phyloP scores from a whole-genome alignment of 2,329 filamentous ascomycete genomes.

The Colletotrichum sublineola region DNA sequence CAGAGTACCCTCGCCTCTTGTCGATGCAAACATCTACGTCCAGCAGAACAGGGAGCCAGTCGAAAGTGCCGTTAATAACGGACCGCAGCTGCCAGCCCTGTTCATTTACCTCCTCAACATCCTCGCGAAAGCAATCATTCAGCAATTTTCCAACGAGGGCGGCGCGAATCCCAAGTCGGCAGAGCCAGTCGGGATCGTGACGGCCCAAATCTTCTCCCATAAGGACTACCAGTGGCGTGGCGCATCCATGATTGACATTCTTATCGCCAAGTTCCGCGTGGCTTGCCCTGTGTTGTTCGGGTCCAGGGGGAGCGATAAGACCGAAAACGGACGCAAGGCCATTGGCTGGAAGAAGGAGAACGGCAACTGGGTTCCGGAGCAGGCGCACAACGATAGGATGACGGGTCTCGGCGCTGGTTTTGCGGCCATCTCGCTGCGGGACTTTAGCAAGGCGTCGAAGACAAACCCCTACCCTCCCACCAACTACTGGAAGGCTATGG shows the following conservation, averaged over 20 bases:
- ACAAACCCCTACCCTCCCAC: slow-evolving; percentile 82
- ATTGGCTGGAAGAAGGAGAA: slow-evolving; percentile 80
- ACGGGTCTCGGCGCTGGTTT: slow-evolving; percentile 87
- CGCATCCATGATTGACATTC: slow-evolving; percentile 80
- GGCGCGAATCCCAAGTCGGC: slow-evolving; percentile 74
- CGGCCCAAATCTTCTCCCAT: slow-evolving; percentile 80
- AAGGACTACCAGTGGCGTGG: slow-evolving; percentile 76
- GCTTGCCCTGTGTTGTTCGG: slow-evolving; percentile 90
- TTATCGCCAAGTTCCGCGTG: slow-evolving; percentile 86
- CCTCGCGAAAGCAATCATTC: slow-evolving; percentile 79
- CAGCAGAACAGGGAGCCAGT: slow-evolving; percentile 59
- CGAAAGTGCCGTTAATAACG: slow-evolving; percentile 66
- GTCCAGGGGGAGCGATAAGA: slow-evolving; percentile 81
- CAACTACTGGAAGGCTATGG: slow-evolving; percentile 86
- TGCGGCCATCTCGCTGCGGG: slow-evolving; percentile 83
- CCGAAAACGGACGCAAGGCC: slow-evolving; percentile 72
- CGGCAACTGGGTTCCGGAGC: slow-evolving; percentile 73
- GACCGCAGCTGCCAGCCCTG: slow-evolving; percentile 69
- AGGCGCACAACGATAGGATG: slow-evolving; percentile 86
- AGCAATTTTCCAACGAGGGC: slow-evolving; percentile 77
- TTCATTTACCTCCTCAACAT: slow-evolving; percentile 83
- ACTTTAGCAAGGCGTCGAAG: slow-evolving; percentile 79
- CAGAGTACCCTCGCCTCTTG: slow-evolving; percentile 62
- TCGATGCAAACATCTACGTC: slow-evolving; percentile 70
- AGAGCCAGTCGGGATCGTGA: slow-evolving; percentile 83